phyloP scores from a whole-genome alignment of 768 basidiomycete genomes.

The Amanita exitialis region DNA sequence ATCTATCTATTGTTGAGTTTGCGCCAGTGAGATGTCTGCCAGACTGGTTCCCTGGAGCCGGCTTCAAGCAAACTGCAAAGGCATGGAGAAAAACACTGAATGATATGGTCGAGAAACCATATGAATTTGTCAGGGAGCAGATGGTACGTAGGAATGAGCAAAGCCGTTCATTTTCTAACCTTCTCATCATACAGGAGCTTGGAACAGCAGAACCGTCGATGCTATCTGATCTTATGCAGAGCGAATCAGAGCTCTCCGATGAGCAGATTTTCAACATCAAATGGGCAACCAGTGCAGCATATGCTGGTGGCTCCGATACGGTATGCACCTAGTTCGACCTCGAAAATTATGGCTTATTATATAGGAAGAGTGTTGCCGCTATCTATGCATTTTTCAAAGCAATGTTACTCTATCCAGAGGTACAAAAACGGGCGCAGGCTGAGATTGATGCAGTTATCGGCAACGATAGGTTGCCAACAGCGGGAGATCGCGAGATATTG shows the following conservation, averaged over 20 bases:
- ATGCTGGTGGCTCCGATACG: slow-evolving; percentile 33
- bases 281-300: slow-evolving; percentile 36
- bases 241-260: slow-evolving; percentile 15
- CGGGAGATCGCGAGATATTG: slow-evolving; percentile 26
- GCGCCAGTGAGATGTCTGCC: slow-evolving; percentile 30
- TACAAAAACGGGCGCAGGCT: slow-evolving; percentile 26
- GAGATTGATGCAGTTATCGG: slow-evolving; percentile 34
- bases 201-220: slow-evolving; percentile 25
- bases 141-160: slow-evolving; percentile 15
- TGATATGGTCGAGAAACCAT: slow-evolving; percentile 27
- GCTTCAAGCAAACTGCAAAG: slow-evolving; percentile 30
- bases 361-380: slow-evolving; percentile 26
- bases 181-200: slow-evolving; percentile 10
- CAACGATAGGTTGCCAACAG: slow-evolving; percentile 26
- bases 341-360: background rate
- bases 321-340: slow-evolving; percentile 3
- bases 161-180: background rate
- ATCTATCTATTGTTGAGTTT: background rate
- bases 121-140: slow-evolving; percentile 18
- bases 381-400: slow-evolving; percentile 30
- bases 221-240: slow-evolving; percentile 21
- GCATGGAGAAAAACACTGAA: slow-evolving; percentile 21
- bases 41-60: slow-evolving; percentile 36
- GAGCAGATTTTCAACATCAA: slow-evolving; percentile 29
- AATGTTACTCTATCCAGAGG: slow-evolving; percentile 27